phyloP scores from a whole-genome alignment of 768 basidiomycete species.

The Leccinum pellstonianum region DNA sequence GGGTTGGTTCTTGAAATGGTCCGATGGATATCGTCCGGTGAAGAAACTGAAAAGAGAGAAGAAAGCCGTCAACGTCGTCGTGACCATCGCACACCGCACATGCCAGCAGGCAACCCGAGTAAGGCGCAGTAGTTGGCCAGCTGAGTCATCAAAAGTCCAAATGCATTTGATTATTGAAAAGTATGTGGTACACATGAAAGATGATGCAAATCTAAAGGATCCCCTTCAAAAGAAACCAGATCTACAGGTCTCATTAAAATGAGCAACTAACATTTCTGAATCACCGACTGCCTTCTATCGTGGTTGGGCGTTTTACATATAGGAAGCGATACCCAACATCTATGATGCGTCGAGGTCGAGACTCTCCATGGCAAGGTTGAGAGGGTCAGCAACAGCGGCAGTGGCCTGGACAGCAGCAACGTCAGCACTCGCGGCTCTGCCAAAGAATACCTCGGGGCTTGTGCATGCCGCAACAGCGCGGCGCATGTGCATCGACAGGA shows the following conservation, averaged over 20 bases:
- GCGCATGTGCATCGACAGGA: conserved; percentile 91
- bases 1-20: background rate
- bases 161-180: background rate
- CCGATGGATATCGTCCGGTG: conserved; percentile 8
- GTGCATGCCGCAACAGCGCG: conserved; percentile 95
- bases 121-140: background rate
- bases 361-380: conserved; percentile 63
- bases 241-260: conserved; percentile 7
- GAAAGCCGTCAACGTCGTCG: conserved; percentile 46
- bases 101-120: background rate
- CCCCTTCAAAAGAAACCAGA: background rate
- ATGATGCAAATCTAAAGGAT: conserved; percentile 6
- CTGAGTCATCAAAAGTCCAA: conserved; percentile 22
- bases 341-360: conserved; percentile 33
- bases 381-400: conserved; percentile 48
- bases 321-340: conserved; percentile 2
- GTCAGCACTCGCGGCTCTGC: conserved; percentile 40
- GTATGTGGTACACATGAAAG: background rate
- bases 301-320: conserved; percentile 10
- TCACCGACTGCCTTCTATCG: conserved; percentile 1
- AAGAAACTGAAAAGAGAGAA: conserved; percentile 40
- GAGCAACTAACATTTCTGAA: background rate
- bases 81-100: conserved; percentile 31
- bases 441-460: conserved; percentile 88
- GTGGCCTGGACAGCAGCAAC: conserved; percentile 36